phyloP scores from a whole-genome alignment of 148 eudicot genomes.

The Cornus controversa region DNA sequence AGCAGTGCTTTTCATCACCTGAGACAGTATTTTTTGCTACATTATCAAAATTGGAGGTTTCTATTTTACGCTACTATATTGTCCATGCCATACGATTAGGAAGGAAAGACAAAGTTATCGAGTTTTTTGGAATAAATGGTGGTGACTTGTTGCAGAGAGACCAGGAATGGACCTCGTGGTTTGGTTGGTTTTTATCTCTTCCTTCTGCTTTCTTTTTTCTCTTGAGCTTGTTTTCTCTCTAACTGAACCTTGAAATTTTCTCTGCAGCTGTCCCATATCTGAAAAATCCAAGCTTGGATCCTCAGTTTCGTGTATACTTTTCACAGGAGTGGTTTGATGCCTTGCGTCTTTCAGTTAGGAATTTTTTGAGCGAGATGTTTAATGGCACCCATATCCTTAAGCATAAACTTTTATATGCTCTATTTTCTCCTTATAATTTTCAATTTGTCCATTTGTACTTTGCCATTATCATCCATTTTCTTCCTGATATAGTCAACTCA shows the following conservation, averaged over 20 bases:
- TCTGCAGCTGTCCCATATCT: conserved; percentile 76
- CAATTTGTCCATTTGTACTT: neutral
- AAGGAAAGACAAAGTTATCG: conserved; percentile 64
- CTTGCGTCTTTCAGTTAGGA: conserved; percentile 72
- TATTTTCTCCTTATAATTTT: conserved; percentile 8
- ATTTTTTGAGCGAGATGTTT: conserved; percentile 78
- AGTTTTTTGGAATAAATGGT: conserved; percentile 61
- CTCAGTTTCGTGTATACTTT: conserved; percentile 76
- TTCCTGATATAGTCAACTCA: neutral
- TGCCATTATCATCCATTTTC: too few species aligned
- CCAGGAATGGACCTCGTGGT: conserved; percentile 84
- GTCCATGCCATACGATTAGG: conserved; percentile 68
- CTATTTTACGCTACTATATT: conserved; percentile 72
- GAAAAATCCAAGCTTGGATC: conserved; percentile 67
- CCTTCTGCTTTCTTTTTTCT: conserved; percentile 6
- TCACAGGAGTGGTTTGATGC: conserved; percentile 88
- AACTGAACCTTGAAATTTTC: conserved; percentile 2
- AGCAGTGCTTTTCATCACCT: conserved; percentile 63
- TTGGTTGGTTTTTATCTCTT: conserved; percentile 50
- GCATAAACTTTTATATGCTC: neutral
- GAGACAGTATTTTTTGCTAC: conserved; percentile 46
- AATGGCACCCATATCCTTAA: conserved; percentile 87
- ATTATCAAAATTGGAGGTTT: conserved; percentile 62
- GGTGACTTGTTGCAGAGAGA: conserved; percentile 64
- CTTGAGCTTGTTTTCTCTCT: conserved; percentile 13